Percentiles rank a stretch among this genome's conserved stretches.
Evolutionary conservation across 1,284 basidiomycete species (phyloP).

Genomic region (Apiotrichum siamense): DNA sequence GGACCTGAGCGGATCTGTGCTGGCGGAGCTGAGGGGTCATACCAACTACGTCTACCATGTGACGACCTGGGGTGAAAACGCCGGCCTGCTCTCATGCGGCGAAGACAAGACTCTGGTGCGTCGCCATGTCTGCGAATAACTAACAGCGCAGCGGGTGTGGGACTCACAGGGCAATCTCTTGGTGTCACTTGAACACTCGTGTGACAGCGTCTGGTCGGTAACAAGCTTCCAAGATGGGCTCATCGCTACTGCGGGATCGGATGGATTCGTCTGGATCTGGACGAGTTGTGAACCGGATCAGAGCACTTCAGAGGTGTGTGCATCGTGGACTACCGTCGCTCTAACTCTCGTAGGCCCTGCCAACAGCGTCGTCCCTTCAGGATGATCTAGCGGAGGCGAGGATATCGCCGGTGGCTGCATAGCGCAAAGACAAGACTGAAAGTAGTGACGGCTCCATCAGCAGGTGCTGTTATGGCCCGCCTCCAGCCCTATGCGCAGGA

Average conservation of each 20-base stretch:
- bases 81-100: conserved; percentile 25
- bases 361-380: too few species aligned
- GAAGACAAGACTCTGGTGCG: conserved; percentile 36
- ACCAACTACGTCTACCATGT: conserved; percentile 33
- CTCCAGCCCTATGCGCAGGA: too few species aligned
- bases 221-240: conserved; percentile 25
- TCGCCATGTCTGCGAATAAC: not conserved
- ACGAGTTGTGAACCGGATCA: too few species aligned
- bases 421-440: too few species aligned
- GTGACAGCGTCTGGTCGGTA: conserved; percentile 34
- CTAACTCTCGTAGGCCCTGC: not conserved
- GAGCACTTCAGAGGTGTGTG: too few species aligned
- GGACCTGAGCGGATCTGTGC: conserved; percentile 18
- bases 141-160: conserved; percentile 21
- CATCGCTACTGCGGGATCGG: conserved; percentile 34
- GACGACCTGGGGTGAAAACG: not conserved
- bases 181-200: conserved; percentile 25
- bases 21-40: conserved; percentile 20
- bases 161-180: conserved; percentile 1
- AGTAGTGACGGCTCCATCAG: too few species aligned
- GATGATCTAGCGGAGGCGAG: too few species aligned
- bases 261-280: conserved; percentile 28
- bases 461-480: too few species aligned
- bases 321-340: not conserved
- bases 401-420: too few species aligned